These are phyloP conservation scores for Nicotiana benthamiana DNA, from an alignment of 257 asterid genomes.

Conservation along the genomic window DNA sequence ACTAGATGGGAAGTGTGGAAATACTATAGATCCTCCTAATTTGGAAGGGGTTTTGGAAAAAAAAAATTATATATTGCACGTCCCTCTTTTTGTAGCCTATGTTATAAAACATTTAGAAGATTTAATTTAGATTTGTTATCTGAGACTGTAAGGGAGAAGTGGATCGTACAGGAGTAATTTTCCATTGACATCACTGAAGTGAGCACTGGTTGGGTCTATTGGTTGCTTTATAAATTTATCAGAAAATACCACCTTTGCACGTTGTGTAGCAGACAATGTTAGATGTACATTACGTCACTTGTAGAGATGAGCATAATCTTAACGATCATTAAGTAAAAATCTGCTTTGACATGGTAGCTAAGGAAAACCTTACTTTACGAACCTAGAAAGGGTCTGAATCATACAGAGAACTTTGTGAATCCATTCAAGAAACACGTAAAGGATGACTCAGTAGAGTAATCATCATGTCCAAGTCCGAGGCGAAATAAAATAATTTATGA, in stretches of 20 bases:
- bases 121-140: not conserved
- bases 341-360: not conserved
- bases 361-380: not conserved
- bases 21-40: too few relatives aligned
- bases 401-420: not conserved
- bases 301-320: not conserved
- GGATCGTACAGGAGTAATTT: not conserved
- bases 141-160: not conserved
- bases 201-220: not conserved
- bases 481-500: too few relatives aligned
- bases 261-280: not conserved
- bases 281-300: not conserved
- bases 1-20: too few relatives aligned
- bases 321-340: not conserved
- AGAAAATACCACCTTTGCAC: not conserved
- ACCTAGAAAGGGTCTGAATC: not conserved
- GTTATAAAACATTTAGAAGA: not conserved
- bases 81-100: not conserved
- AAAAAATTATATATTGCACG: not conserved
- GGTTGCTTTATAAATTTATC: not conserved
- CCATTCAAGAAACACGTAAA: not conserved
- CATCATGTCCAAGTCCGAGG: not conserved
- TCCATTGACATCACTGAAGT: not conserved
- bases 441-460: not conserved
- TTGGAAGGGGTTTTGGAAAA: too few relatives aligned